Evolutionary conservation across 768 basidiomycete species (phyloP), one percentile per base, ranked within the genome.

Genomic region (Serpula lacrymans): DNA sequence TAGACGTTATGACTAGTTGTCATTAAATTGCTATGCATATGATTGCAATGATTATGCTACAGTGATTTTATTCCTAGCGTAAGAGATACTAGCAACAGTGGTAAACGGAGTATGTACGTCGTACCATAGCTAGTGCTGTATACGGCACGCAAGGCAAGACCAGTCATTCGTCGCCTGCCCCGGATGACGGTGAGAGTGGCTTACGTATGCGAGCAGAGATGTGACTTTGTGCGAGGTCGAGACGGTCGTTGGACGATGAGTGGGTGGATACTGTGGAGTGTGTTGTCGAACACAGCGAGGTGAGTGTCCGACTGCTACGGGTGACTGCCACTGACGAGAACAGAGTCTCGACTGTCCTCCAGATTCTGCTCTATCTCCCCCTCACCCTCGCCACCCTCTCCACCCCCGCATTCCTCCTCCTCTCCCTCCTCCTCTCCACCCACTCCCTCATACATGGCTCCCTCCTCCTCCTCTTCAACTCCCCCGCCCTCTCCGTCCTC

Each of bases 401-500:
- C 22, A 80, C 74, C 18, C 69, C 79, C 22, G 88, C 88, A 0
- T 92, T 92, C 54, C 78, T 92, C 29, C 68, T 88, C 20, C 78
- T 90, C 25, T 91, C 89, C 8, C 70, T 92, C 14, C 76, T 91
- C 10, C 70, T 90, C 37, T 82, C 84, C 37, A 52, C 75, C 23
- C 88, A 90, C 57, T 79, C 87, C 1, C 71, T 90, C 60, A 78
- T 90, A 34, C 89, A 92, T 70, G 87, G 88, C 41, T 87, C 87
- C 2, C 70, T 90, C 53, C 69, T 78, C 43, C 71, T 86, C 29
- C 50, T 88, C 42, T 86, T 80, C 78, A 78, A 79, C 41, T 86
- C 85, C 10, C 69, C 78, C 33, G 74, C 78, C 11, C 71, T 91
- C 37, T 80, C 86, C 11, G 72, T 92, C 44, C 69, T 90, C 41